Conservation (phyloP, 192 early-diverging fungal species). For the Chytriomyces confervae region DNA sequence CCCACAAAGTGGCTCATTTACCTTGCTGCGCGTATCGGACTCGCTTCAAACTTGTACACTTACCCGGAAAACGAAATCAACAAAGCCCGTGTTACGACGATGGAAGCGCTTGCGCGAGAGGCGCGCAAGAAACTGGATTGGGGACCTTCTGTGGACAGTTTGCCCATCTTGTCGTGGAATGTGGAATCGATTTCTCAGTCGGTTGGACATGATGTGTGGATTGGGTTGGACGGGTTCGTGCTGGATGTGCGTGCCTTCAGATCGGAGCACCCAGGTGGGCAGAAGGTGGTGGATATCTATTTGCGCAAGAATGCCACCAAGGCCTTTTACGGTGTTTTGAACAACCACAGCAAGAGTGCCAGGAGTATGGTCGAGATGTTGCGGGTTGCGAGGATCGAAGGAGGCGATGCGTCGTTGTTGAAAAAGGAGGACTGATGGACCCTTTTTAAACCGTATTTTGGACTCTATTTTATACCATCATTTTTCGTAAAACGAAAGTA, state of each 20-base stretch:
- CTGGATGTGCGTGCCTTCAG: conserved; percentile 46
- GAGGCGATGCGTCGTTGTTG: too few relatives aligned
- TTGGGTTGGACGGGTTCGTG: conserved; percentile 47
- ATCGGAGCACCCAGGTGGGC: conserved; percentile 46
- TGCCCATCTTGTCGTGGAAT: conserved; percentile 59
- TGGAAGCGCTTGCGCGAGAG: conserved; percentile 21
- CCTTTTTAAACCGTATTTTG: too few relatives aligned
- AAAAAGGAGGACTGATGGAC: too few relatives aligned
- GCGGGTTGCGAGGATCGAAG: conserved; percentile 42
- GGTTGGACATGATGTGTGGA: conserved; percentile 23
- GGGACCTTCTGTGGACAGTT: conserved; percentile 23
- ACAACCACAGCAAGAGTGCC: conserved; percentile 46
- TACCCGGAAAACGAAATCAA: conserved; percentile 41
- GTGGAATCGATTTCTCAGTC: conserved; percentile 43
- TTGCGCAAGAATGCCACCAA: conserved; percentile 40
- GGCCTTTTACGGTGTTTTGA: conserved; percentile 45
- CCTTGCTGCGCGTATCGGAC: conserved; percentile 35
- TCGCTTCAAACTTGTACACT: conserved; percentile 41
- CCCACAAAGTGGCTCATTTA: conserved; percentile 54
- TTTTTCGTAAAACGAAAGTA: too few relatives aligned
- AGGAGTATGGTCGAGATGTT: conserved; percentile 38
- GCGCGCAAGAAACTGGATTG: conserved; percentile 30
- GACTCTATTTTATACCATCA: too few relatives aligned
- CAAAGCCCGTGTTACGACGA: conserved; percentile 37
- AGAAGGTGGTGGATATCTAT: conserved; percentile 33